phyloP scores from a whole-genome alignment of 2,329 filamentous ascomycete genomes.

The Arthrinium phaeospermum region DNA sequence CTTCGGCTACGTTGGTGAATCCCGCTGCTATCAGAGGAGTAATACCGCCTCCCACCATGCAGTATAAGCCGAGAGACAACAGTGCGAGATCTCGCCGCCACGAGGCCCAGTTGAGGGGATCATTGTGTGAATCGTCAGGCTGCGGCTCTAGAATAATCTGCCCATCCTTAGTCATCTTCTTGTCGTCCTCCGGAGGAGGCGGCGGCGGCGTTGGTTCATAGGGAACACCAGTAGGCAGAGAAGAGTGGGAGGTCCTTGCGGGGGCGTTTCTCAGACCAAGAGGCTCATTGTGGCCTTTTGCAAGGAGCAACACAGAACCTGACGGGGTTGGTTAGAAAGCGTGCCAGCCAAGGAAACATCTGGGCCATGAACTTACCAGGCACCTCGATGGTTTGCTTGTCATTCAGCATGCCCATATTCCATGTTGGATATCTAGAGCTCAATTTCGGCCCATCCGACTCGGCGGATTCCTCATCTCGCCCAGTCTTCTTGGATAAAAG shows the following conservation, averaged over 20 bases:
- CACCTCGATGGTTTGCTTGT: slow-evolving; percentile 81
- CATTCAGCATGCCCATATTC: slow-evolving; percentile 83
- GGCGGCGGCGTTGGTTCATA: slow-evolving; percentile 42
- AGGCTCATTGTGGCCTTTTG: slow-evolving; percentile 61
- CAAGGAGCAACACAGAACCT: slow-evolving; percentile 65
- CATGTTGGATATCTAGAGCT: slow-evolving; percentile 43
- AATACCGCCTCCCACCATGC: slow-evolving; percentile 91
- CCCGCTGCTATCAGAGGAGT: slow-evolving; percentile 89
- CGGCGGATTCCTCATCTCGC: slow-evolving; percentile 20
- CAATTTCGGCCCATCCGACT: slow-evolving; percentile 22
- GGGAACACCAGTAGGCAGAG: slow-evolving; percentile 54
- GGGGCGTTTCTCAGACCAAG: slow-evolving; percentile 64
- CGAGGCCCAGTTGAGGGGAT: slow-evolving; percentile 88
- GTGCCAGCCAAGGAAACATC: background rate
- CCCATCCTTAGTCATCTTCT: slow-evolving; percentile 82
- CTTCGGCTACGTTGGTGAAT: slow-evolving; percentile 77
- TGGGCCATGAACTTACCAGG: slow-evolving; percentile 65
- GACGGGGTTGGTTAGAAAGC: slow-evolving; percentile 21
- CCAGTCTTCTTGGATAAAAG: slow-evolving; percentile 28
- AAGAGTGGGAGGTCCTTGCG: slow-evolving; percentile 63
- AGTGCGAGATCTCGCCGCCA: slow-evolving; percentile 83
- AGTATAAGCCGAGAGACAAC: slow-evolving; percentile 86
- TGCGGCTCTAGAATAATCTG: slow-evolving; percentile 89
- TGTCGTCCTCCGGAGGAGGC: slow-evolving; percentile 43
- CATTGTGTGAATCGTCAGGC: slow-evolving; percentile 87